Evolutionary conservation across 495 filamentous ascomycete genomes (phyloP).

Genomic region (Lasiosphaeria miniovina): DNA sequence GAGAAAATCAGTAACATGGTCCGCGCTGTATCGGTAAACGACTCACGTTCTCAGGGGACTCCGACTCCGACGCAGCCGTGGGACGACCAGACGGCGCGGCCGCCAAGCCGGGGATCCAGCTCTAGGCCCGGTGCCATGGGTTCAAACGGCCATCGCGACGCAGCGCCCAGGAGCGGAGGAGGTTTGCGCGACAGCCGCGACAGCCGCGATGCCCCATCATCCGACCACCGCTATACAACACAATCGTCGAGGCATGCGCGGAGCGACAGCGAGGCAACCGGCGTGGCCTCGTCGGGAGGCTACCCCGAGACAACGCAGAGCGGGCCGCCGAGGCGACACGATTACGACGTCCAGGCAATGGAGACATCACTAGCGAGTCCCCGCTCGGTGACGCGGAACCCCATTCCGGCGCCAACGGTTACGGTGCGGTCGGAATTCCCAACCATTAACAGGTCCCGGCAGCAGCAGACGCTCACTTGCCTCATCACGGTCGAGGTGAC

Average conservation of each 20-base stretch:
- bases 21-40: conserved; percentile 72
- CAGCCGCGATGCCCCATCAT: conserved; percentile 55
- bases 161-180: conserved; percentile 9
- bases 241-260: conserved; percentile 66
- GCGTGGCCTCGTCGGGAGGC: conserved; percentile 69
- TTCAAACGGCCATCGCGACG: conserved; percentile 3
- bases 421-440: conserved; percentile 96
- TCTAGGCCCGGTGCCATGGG: conserved; percentile 31
- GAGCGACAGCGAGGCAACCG: conserved; percentile 64
- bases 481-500: conserved; percentile 92
- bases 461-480: conserved; percentile 93
- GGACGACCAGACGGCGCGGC: conserved; percentile 48
- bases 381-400: conserved; percentile 72
- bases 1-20: conserved; percentile 96
- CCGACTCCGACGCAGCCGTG: conserved; percentile 48
- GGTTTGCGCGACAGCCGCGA: conserved; percentile 45
- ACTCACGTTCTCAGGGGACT: conserved; percentile 53
- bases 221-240: conserved; percentile 58
- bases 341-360: conserved; percentile 96
- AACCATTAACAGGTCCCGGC: conserved; percentile 84
- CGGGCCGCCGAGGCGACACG: conserved; percentile 68
- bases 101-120: conserved; percentile 49
- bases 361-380: conserved; percentile 80
- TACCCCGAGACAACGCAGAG: conserved; percentile 66
- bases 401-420: conserved; percentile 86